Evolutionary conservation across 192 early-diverging fungal genomes (phyloP), one percentile per base, ranked within the genome.

Genomic region (Haplosporangium gracile): DNA sequence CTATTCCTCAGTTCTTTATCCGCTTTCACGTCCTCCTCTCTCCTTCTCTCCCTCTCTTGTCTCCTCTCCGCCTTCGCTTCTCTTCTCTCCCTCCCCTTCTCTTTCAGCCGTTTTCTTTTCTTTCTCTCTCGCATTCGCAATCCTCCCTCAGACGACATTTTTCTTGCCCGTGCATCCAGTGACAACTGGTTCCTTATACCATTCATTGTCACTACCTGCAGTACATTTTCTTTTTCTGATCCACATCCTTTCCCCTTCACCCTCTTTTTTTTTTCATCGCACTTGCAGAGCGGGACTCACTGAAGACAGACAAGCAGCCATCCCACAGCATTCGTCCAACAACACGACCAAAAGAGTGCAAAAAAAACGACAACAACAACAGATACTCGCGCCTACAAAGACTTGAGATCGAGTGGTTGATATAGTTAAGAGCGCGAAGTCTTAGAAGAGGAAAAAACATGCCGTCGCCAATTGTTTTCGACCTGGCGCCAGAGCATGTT

Each of bases 401-500:
- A 29, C 32, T 65, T 13, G 60, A 65, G 60, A 65, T 32, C 34
- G 51, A 32, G 4, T 5, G 18, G 4, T 24, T 15, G 18, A 51
- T 51, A 51, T 22, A 51, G 49, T 16, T 18, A 18, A 2, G 18
- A 51, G 18, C 47, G 47, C 13, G 15, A 63, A 63, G 8, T 5
- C 10, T 8, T 26, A 63, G 8, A 32, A 34, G 60, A 32, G 15
- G 26, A 57, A 32, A 68, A 20, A 65, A 11, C 18, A 79, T 79
- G 82, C 4, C 72, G 18, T 77, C 75, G 22, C 47, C 24, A 49
- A 74, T 85, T 29, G 78, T 77, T 5, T 71, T 85, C n/a, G 83
- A 85, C 42, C 20, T 75, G 26, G 45, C 78, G 18, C 83, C 83
- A 57, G 78, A 85, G 78, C 83, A 85, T 75, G 68, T 90, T 36